These are phyloP conservation scores for Deinandra increscens DNA, from an alignment of 129 eudicot genomes.

Conservation along the genomic window DNA sequence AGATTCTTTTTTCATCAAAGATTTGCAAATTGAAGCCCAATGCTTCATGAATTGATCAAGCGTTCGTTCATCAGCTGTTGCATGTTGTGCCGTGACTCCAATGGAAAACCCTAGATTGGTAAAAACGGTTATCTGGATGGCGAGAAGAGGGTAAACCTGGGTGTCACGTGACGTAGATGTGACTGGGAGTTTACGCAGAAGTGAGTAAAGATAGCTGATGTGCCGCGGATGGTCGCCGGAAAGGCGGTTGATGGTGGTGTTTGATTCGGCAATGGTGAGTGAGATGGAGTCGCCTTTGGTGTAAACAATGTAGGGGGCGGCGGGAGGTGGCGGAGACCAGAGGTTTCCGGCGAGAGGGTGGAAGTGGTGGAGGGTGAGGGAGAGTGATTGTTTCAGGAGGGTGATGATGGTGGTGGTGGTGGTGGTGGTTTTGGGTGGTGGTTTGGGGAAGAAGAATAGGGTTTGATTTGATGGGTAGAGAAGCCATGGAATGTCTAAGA, in stretches of 20 bases:
- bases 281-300: slow-evolving; percentile 28
- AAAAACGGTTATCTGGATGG: slow-evolving; percentile 38
- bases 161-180: slow-evolving; percentile 19
- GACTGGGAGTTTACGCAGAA: slow-evolving; percentile 33
- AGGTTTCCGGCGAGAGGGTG: slow-evolving; percentile 50
- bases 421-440: slow-evolving; percentile 25
- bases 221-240: slow-evolving; percentile 28
- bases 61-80: slow-evolving; percentile 39
- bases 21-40: slow-evolving; percentile 40
- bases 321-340: slow-evolving; percentile 25
- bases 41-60: slow-evolving; percentile 30
- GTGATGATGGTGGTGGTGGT: slow-evolving; percentile 35
- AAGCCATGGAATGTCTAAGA: slow-evolving; percentile 62
- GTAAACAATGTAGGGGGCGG: slow-evolving; percentile 32
- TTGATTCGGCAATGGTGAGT: slow-evolving; percentile 37
- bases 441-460: slow-evolving; percentile 47
- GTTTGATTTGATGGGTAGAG: slow-evolving; percentile 40
- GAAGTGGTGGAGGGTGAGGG: slow-evolving; percentile 56
- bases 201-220: slow-evolving; percentile 21
- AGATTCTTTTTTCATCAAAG: slow-evolving; percentile 19
- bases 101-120: slow-evolving; percentile 28
- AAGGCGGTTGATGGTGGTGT: slow-evolving; percentile 16
- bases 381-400: slow-evolving; percentile 54
- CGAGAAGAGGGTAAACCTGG: slow-evolving; percentile 21
- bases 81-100: slow-evolving; percentile 33